Evolutionary conservation across 805 yeast genomes (phyloP).

Genomic region (Nakazawaea sp.): DNA sequence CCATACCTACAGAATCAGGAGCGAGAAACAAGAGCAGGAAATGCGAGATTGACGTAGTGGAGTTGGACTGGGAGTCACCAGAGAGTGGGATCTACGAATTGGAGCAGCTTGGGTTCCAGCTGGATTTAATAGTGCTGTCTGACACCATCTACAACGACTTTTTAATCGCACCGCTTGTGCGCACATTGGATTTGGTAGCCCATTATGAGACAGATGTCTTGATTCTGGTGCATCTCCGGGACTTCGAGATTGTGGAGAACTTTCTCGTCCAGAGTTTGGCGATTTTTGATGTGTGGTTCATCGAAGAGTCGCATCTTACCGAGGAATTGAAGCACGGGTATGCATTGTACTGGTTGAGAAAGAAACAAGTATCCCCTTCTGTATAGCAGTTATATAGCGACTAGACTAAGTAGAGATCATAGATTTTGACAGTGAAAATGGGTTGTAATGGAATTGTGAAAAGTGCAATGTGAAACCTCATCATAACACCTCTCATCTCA

Average conservation of each 20-base stretch:
- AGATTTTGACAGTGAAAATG: too few species aligned
- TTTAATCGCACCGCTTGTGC: conserved; percentile 41
- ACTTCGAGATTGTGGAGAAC: conserved; percentile 38
- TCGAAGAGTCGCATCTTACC: conserved; percentile 19
- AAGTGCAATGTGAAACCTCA: too few species aligned
- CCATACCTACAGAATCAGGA: conserved; percentile 13
- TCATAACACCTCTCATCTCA: too few species aligned
- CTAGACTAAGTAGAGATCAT: too few species aligned
- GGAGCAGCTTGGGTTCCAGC: conserved; percentile 13
- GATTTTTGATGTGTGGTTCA: conserved; percentile 26
- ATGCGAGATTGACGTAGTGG: conserved; percentile 35
- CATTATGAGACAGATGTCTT: conserved; percentile 27
- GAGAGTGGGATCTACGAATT: conserved; percentile 24
- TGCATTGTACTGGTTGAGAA: conserved; percentile 5
- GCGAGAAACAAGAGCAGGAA: conserved; percentile 1
- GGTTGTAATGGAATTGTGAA: too few species aligned
- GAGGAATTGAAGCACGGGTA: conserved; percentile 2
- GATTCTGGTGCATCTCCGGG: conserved; percentile 49
- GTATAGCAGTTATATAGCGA: too few species aligned
- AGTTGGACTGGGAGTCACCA: conserved; percentile 56
- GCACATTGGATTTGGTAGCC: conserved; percentile 31
- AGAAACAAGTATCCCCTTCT: too few species aligned
- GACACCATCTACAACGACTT: conserved; percentile 64
- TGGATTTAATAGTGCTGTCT: conserved; percentile 50
- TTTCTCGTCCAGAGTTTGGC: conserved; percentile 31